Base-by-base conservation (phyloP, 2,329 filamentous ascomycete species). In the Fusarium aywerte region DNA sequence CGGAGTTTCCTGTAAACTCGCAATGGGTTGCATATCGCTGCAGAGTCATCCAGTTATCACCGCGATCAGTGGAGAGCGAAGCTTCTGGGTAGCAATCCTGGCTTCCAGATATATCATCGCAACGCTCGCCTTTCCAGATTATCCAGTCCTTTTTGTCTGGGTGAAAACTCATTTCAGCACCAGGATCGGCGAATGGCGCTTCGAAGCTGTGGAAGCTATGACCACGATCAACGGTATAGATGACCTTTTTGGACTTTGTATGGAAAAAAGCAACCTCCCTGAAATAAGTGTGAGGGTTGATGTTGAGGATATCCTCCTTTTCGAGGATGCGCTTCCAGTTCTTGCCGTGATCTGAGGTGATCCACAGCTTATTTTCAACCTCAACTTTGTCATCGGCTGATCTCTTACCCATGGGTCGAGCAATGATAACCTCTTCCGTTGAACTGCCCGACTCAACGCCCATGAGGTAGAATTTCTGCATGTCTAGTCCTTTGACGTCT, bases 181-280 rank as follows among this genome's bases (percentile, higher is more conserved):
- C 67, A 2, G 68, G 62, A 44, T 81, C 70, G 8, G 79, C 85
- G 39, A 86, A 82, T 2, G 90, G 91, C 4, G 90, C 88, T 59
- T 92, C 79, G 78, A 97, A 97, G 47, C 82, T 84, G 75, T 92
- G 87, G 70, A 96, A 91, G 66, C 83, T 89, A 38, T 88, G 82
- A 18, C 92, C 94, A 52, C 92, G 89, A 74, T 98, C 90, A 35
- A 90, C 85, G 1, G 93, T 96, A 77, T 96, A 97, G 71, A 89
- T 90, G 1, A 96, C 89, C 62, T 77, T 79, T 55, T 79, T 77
- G 58, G 89, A 76, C 3, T 83, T 81, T 0, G 94, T 97, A 27
- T 97, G 83, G 79, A 99, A 93, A 78, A 92, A 99, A 27, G 96
- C 91, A 38, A 89, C 86, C 74, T 97, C 93, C 72, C 92, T 93